phyloP scores from a whole-genome alignment of 164 flowering plant species.

The Piper longum region DNA sequence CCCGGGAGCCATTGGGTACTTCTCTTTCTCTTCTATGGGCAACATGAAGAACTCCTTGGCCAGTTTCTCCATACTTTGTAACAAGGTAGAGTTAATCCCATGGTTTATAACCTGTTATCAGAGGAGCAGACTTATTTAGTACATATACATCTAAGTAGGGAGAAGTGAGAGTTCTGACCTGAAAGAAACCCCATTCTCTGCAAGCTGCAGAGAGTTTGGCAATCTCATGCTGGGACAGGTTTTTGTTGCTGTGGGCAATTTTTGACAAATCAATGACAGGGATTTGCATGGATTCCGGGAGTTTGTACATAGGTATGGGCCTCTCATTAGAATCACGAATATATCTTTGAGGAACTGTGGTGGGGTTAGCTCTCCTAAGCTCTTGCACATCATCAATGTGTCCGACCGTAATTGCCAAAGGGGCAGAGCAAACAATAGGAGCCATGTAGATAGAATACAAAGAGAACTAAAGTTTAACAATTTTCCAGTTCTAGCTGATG shows the following conservation, averaged over 20 bases:
- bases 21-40: conserved; percentile 68
- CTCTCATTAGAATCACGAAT: conserved; percentile 48
- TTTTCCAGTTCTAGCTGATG: neutral
- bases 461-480: neutral
- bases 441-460: conserved; percentile 28
- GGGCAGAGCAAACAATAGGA: conserved; percentile 25
- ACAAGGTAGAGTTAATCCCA: conserved; percentile 38
- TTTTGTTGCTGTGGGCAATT: conserved; percentile 22
- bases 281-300: conserved; percentile 18
- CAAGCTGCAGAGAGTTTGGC: conserved; percentile 43
- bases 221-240: conserved; percentile 26
- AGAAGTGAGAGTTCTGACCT: conserved; percentile 24
- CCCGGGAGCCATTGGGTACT: conserved; percentile 74
- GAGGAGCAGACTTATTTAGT: neutral
- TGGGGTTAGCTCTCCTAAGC: conserved; percentile 31
- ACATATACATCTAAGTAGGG: neutral
- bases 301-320: conserved; percentile 17
- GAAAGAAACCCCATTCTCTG: conserved; percentile 89
- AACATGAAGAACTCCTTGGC: conserved; percentile 68
- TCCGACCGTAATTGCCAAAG: conserved; percentile 37
- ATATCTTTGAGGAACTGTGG: conserved; percentile 48
- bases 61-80: conserved; percentile 46
- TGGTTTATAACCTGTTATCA: conserved; percentile 59
- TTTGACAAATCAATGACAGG: conserved; percentile 59
- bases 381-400: conserved; percentile 78